Evolutionary conservation across 345 rosid genomes (phyloP).

Genomic region (Ceriops decandra): DNA sequence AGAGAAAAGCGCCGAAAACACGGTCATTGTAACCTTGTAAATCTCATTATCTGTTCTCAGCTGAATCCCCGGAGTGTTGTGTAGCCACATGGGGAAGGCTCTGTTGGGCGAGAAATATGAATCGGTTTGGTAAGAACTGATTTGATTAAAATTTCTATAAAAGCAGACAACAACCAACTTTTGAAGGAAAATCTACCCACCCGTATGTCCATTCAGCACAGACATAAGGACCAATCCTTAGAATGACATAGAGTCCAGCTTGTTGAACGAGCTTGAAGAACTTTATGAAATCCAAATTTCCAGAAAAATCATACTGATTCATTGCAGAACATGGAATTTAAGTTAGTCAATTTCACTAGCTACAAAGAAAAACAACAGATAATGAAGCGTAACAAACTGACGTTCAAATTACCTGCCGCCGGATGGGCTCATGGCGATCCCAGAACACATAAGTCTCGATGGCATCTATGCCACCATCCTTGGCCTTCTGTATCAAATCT

Average conservation of each 20-base stretch:
- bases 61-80: constrained; percentile 23
- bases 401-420: constrained; percentile 22
- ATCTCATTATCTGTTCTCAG: constrained; percentile 23
- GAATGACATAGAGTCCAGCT: constrained; percentile 39
- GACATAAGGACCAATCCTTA: constrained; percentile 41
- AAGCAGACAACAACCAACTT: neutral
- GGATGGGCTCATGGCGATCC: constrained; percentile 50
- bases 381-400: no score
- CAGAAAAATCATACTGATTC: constrained; percentile 19
- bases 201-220: constrained; percentile 58
- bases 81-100: constrained; percentile 32
- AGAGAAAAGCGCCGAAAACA: neutral
- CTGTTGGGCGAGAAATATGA: constrained; percentile 7
- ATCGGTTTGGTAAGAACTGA: no score
- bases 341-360: no score
- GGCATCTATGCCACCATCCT: constrained; percentile 50
- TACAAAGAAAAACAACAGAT: neutral
- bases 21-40: constrained; percentile 19
- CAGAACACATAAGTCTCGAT: constrained; percentile 57
- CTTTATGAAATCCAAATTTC: constrained; percentile 36
- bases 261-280: constrained; percentile 40
- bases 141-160: no score
- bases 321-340: no score
- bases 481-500: constrained; percentile 43
- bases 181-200: constrained; percentile 19